Percentiles rank a stretch among this genome's conserved stretches.
Conservation (phyloP, 2,329 filamentous ascomycete genomes). For the Coniochaeta pulveracea region DNA sequence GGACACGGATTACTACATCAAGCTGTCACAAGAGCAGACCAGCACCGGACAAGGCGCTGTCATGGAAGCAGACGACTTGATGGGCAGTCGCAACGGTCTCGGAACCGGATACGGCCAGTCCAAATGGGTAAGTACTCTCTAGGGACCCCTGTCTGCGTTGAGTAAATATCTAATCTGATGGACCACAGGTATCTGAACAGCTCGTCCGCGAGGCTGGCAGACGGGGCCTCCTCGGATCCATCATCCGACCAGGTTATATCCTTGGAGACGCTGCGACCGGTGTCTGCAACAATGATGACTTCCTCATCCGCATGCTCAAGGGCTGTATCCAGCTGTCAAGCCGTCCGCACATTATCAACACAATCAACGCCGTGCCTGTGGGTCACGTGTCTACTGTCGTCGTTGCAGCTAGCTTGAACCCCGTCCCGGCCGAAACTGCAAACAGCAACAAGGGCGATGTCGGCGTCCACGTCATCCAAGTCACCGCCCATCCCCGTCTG, state of each 20-base stretch:
- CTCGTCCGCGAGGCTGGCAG: slow-evolving; percentile 69
- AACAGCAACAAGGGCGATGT: too few species aligned
- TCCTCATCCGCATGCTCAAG: slow-evolving; percentile 76
- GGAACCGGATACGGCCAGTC: slow-evolving; percentile 14
- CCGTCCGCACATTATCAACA: slow-evolving; percentile 71
- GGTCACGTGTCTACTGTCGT: slow-evolving; percentile 74
- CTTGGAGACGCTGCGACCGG: slow-evolving; percentile 62
- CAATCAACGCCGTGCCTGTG: slow-evolving; percentile 82
- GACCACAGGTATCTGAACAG: slow-evolving; percentile 32
- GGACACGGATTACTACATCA: slow-evolving; percentile 2
- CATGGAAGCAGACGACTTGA: neutral
- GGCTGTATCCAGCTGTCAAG: slow-evolving; percentile 70
- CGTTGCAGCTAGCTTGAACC: slow-evolving; percentile 59
- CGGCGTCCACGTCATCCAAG: slow-evolving; percentile 55
- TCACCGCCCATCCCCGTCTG: slow-evolving; percentile 69
- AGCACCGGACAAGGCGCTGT: slow-evolving; percentile 31
- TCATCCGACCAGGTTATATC: slow-evolving; percentile 80
- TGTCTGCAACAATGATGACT: slow-evolving; percentile 74
- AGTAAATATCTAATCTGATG: too few species aligned
- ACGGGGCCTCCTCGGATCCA: slow-evolving; percentile 62
- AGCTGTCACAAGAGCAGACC: slow-evolving; percentile 21
- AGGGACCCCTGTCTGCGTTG: too few species aligned
- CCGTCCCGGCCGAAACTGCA: slow-evolving; percentile 32
- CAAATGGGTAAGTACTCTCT: slow-evolving; percentile 59
- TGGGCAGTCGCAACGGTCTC: neutral